These are phyloP conservation scores for Choanephora cucurbitarum DNA, from an alignment of 371 early-diverging fungal genomes.

Conservation along the genomic window DNA sequence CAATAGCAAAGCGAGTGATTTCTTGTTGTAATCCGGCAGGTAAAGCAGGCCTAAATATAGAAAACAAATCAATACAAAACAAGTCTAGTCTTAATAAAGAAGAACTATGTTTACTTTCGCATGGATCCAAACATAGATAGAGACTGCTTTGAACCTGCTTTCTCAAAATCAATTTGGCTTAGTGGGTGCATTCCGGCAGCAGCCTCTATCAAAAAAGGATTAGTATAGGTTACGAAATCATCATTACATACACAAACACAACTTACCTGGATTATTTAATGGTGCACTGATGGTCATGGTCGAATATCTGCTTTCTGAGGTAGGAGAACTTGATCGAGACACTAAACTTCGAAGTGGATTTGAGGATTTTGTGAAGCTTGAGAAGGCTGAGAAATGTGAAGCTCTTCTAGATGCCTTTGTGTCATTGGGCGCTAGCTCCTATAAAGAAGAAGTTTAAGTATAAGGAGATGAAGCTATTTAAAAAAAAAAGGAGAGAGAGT, in stretches of 20 bases:
- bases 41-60: slow-evolving; percentile 50
- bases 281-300: slow-evolving; percentile 7
- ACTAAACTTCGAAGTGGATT: slow-evolving; percentile 39
- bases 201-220: slow-evolving; percentile 38
- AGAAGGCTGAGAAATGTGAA: slow-evolving; percentile 37
- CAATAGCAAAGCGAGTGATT: slow-evolving; percentile 83
- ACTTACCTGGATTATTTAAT: slow-evolving; percentile 32
- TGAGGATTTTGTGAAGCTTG: slow-evolving; percentile 27
- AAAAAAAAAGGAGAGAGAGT: too few species aligned
- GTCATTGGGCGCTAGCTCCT: slow-evolving; percentile 2
- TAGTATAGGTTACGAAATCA: too few species aligned
- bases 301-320: slow-evolving; percentile 11
- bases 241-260: too few species aligned
- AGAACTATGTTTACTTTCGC: slow-evolving; percentile 12
- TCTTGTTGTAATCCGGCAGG: slow-evolving; percentile 71
- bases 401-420: slow-evolving; percentile 25
- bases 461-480: neutral
- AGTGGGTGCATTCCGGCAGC: slow-evolving; percentile 54
- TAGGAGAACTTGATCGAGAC: slow-evolving; percentile 16
- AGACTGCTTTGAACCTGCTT: neutral
- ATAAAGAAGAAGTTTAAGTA: too few species aligned
- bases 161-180: slow-evolving; percentile 23
- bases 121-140: neutral
- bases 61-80: neutral
- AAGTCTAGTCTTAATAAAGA: too few species aligned